phyloP scores from a whole-genome alignment of 495 filamentous ascomycete genomes.

The Penicillium odoratum region DNA sequence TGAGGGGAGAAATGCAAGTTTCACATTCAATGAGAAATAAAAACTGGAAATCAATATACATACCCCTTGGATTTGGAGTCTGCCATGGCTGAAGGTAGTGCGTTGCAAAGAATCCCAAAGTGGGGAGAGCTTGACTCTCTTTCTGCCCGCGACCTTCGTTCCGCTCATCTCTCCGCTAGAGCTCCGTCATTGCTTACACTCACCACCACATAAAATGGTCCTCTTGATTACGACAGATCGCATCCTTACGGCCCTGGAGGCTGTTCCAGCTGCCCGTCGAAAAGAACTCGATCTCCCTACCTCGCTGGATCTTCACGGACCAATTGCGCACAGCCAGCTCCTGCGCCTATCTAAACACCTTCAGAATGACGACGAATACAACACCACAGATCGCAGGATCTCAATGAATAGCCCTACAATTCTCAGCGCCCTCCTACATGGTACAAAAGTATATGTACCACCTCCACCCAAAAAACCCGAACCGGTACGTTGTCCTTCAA shows the following conservation, averaged over 20 bases:
- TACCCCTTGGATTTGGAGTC: conserved; percentile 28
- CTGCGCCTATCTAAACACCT: conserved; percentile 65
- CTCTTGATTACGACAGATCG: conserved; percentile 70
- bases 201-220: conserved; percentile 59
- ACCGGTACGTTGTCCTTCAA: conserved; percentile 55
- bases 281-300: conserved; percentile 36
- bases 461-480: conserved; percentile 76
- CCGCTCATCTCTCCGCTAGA: conserved; percentile 19
- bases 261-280: conserved; percentile 33
- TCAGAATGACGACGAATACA: conserved; percentile 18
- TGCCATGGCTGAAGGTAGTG: conserved; percentile 22
- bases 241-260: conserved; percentile 63
- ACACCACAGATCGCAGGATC: background rate
- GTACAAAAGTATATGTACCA: conserved; percentile 71
- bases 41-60: conserved; percentile 6
- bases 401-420: conserved; percentile 21
- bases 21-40: background rate
- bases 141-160: conserved; percentile 9
- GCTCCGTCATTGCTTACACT: conserved; percentile 1
- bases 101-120: conserved; percentile 23
- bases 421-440: conserved; percentile 67
- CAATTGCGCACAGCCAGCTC: conserved; percentile 80
- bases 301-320: conserved; percentile 55
- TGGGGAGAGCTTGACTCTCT: conserved; percentile 28
- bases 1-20: background rate